Percentiles rank a stretch among this genome's conserved stretches.
phyloP scores from a whole-genome alignment of 1,284 basidiomycete species.

The Trametes pubescens region DNA sequence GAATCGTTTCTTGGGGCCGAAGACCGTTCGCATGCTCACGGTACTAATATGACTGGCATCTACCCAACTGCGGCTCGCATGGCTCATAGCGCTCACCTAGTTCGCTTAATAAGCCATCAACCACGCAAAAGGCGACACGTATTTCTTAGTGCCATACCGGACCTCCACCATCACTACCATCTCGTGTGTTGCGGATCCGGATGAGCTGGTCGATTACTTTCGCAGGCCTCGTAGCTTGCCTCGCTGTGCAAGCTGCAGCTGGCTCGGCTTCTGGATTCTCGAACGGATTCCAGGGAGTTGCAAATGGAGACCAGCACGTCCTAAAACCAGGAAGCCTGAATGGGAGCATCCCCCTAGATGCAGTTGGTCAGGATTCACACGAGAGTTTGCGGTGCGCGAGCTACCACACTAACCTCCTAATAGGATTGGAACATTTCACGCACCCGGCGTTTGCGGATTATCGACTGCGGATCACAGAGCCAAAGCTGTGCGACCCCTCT shows the following conservation, averaged over 20 bases:
- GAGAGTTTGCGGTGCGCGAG: neutral
- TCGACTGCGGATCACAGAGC: slow-evolving; percentile 74
- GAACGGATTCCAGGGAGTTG: neutral
- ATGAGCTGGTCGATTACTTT: neutral
- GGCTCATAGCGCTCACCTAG: too few relatives aligned
- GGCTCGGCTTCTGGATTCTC: neutral
- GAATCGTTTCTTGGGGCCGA: too few relatives aligned
- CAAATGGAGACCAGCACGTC: neutral
- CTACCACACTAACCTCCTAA: neutral
- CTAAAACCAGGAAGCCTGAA: neutral
- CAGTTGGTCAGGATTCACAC: neutral
- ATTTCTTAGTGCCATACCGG: too few relatives aligned
- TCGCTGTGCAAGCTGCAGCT: neutral
- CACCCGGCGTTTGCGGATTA: slow-evolving; percentile 77
- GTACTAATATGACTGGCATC: too few relatives aligned
- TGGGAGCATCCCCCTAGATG: neutral
- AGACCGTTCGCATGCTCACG: too few relatives aligned
- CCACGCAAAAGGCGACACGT: too few relatives aligned
- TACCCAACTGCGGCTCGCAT: too few relatives aligned
- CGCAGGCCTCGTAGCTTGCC: neutral
- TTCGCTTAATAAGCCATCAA: too few relatives aligned
- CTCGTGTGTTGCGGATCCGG: neutral
- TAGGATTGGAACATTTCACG: slow-evolving; percentile 75
- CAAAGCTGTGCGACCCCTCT: slow-evolving; percentile 80
- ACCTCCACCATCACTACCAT: neutral